phyloP scores from a whole-genome alignment of 83 land plant genomes.

The Diphasiastrum complanatum region DNA sequence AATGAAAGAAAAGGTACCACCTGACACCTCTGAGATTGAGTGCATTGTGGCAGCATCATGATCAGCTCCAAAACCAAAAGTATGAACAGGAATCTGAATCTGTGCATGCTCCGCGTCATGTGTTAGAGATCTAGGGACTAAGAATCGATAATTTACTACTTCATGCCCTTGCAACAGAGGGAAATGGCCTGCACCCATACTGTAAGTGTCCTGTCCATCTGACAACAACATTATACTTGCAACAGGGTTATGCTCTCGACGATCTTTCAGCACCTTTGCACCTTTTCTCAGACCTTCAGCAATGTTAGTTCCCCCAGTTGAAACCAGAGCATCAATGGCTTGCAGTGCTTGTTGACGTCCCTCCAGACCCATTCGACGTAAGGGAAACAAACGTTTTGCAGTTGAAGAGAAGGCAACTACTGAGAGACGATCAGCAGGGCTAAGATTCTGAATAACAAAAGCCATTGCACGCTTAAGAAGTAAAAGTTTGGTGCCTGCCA shows the following conservation, averaged over 20 bases:
- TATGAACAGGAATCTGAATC: slow-evolving; percentile 53
- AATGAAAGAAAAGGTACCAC: slow-evolving; percentile 91
- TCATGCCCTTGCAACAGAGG: neutral
- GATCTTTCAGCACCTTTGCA: slow-evolving; percentile 58
- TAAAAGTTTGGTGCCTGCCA: slow-evolving; percentile 85
- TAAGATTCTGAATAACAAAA: slow-evolving; percentile 77
- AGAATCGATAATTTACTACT: slow-evolving; percentile 24
- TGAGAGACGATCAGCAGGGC: slow-evolving; percentile 72
- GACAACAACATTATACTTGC: slow-evolving; percentile 74
- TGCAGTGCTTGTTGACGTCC: slow-evolving; percentile 58
- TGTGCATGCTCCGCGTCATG: slow-evolving; percentile 21
- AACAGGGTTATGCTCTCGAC: slow-evolving; percentile 58
- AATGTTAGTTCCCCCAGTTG: slow-evolving; percentile 81
- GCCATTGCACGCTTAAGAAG: slow-evolving; percentile 70
- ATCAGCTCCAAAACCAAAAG: slow-evolving; percentile 89
- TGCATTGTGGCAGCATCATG: slow-evolving; percentile 88
- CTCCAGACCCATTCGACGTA: slow-evolving; percentile 58
- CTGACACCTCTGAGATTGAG: slow-evolving; percentile 63
- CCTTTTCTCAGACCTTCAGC: slow-evolving; percentile 67
- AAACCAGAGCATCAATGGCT: slow-evolving; percentile 52
- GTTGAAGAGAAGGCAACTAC: slow-evolving; percentile 69
- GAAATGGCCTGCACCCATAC: slow-evolving; percentile 20
- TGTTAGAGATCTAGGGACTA: slow-evolving; percentile 46
- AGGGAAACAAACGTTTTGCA: slow-evolving; percentile 72
- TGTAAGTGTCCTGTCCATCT: slow-evolving; percentile 85